Evolutionary conservation across 2,329 filamentous ascomycete genomes (phyloP), one percentile per base, ranked within the genome.

Genomic region (Cryphonectria carpinicola): DNA sequence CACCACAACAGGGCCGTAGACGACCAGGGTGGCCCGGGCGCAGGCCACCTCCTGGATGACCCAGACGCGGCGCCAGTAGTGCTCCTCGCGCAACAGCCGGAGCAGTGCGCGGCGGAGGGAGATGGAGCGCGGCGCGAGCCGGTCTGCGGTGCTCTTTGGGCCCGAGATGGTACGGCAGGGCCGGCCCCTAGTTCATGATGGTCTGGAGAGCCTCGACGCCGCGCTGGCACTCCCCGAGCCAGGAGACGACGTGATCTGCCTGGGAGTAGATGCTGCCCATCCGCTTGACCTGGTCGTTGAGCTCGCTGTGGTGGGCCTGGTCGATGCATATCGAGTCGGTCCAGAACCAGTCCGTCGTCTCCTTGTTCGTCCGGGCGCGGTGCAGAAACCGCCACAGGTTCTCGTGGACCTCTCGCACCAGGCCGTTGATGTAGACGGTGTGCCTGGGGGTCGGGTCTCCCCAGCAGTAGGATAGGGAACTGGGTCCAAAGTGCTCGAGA

Each of bases 251-350:
- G 25, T 68, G 66, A 22, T 62, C 32, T 5, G 66, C 66, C 19
- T 63, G 60, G 11, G 58, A 63, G 35, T 68, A 68, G 32, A 68
- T 68, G 25, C 28, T n/a, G 32, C 66, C 66, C 58, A 68, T 68
- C 17, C 43, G 28, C 7, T 35, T 35, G 19, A 68, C 60, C 43
- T 68, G 66, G 14, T 52, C 66, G 25, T 64, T 68, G 58, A 61
- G 66, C 58, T 68, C 66, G 39, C 56, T 61, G 60, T 52, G 66
- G 11, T 46, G 35, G 35, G 25, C 17, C 46, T 68, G 66, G 66
- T 68, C 66, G 25, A 68, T 58, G 60, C 58, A 68, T 28, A 68
- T 49, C 22, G 60, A 63, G 60, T 68, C 66, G 39, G 46, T 68
- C 66, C 60, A 68, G 35, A 68, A n/a, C 46, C 49, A 68, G 5